A percentile compares a stretch with the other conserved stretches of the same genome.
phyloP scores from a whole-genome alignment of 345 rosid species.

The Turritis glabra region DNA sequence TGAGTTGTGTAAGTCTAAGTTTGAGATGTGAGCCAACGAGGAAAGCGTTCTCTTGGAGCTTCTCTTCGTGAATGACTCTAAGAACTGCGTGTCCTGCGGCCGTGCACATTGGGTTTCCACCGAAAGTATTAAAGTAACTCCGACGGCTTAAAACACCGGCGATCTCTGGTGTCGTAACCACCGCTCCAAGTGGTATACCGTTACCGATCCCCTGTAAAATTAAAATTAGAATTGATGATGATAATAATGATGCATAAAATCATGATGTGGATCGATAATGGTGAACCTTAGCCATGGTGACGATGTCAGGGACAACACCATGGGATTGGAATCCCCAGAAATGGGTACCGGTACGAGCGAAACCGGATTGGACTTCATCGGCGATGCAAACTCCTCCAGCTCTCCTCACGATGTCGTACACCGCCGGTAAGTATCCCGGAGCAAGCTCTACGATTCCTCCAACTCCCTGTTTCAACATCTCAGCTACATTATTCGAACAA shows the following conservation, averaged over 20 bases:
- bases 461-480: slow-evolving; percentile 58
- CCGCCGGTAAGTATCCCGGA: slow-evolving; percentile 82
- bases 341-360: slow-evolving; percentile 69
- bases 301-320: slow-evolving; percentile 88
- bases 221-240: neutral
- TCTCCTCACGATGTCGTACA: slow-evolving; percentile 53
- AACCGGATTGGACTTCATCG: slow-evolving; percentile 89
- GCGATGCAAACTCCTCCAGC: slow-evolving; percentile 93
- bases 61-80: slow-evolving; percentile 75
- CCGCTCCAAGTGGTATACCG: slow-evolving; percentile 93
- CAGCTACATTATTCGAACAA: neutral
- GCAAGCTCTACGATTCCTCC: slow-evolving; percentile 94
- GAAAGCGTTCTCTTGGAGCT: slow-evolving; percentile 74
- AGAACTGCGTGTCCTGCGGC: slow-evolving; percentile 86
- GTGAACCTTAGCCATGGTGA: slow-evolving; percentile 92
- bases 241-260: neutral
- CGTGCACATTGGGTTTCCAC: slow-evolving; percentile 85
- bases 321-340: slow-evolving; percentile 93
- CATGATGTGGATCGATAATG: neutral
- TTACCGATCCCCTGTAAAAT: slow-evolving; percentile 76
- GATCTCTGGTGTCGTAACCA: slow-evolving; percentile 87
- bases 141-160: slow-evolving; percentile 75
- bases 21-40: slow-evolving; percentile 78
- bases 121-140: slow-evolving; percentile 80
- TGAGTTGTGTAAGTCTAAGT: slow-evolving; percentile 59